A percentile compares a stretch with the other conserved stretches of the same genome.
phyloP scores from a whole-genome alignment of 1,284 basidiomycete species.

The Sanghuangporus weigelae region DNA sequence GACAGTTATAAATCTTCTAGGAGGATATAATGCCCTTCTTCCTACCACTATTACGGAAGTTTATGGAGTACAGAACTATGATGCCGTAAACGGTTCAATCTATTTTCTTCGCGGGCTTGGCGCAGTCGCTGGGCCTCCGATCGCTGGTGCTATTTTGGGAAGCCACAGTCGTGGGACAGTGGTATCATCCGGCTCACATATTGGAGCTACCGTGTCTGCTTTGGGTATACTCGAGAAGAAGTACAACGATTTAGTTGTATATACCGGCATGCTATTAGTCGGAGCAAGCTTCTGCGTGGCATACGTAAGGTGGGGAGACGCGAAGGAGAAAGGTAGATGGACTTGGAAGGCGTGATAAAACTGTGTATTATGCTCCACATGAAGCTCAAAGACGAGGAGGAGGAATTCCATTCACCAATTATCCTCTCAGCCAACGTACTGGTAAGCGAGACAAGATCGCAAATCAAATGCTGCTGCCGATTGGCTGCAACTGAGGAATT shows the following conservation, averaged over 20 bases:
- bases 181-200: neutral
- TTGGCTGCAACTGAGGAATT: no score
- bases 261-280: constrained; percentile 34
- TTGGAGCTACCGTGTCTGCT: constrained; percentile 12
- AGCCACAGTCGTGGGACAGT: constrained; percentile 26
- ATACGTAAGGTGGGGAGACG: constrained; percentile 41
- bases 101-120: constrained; percentile 39
- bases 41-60: constrained; percentile 40
- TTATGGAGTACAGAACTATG: constrained; percentile 38
- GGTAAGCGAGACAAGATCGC: no score
- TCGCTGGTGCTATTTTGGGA: constrained; percentile 38
- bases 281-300: constrained; percentile 35
- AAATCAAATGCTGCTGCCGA: no score
- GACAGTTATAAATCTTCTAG: constrained; percentile 19
- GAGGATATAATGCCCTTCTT: constrained; percentile 39
- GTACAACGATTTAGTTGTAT: constrained; percentile 37
- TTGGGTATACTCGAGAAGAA: constrained; percentile 25
- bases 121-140: constrained; percentile 35
- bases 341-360: constrained; percentile 32
- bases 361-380: neutral
- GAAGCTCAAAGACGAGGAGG: neutral
- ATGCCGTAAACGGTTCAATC: constrained; percentile 36
- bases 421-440: no score
- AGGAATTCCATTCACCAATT: no score
- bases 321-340: constrained; percentile 37